A percentile compares a stretch with the other conserved stretches of the same genome.
phyloP scores from a whole-genome alignment of 2,329 filamentous ascomycete genomes.

The Pseudopithomyces maydicus region DNA sequence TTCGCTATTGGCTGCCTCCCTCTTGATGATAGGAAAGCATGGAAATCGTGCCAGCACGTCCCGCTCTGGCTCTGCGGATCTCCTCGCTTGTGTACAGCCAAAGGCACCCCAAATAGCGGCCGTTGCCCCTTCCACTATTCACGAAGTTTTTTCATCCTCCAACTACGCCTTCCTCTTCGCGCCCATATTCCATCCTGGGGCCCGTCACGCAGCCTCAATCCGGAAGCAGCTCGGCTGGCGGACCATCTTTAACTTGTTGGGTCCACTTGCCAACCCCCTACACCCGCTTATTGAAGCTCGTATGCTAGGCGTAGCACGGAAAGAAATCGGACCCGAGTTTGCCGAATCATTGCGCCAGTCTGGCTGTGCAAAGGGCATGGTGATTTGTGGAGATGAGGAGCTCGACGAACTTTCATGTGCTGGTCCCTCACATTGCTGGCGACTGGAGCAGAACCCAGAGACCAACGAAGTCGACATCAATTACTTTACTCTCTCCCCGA shows the following conservation, averaged over 20 bases:
- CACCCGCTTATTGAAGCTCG: constrained; percentile 81
- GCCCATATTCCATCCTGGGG: constrained; percentile 93
- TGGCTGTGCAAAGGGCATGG: constrained; percentile 80
- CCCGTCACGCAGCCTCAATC: constrained; percentile 85
- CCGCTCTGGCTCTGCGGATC: constrained; percentile 91
- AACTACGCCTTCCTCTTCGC: constrained; percentile 98
- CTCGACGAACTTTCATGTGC: constrained; percentile 95
- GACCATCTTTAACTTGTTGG: constrained; percentile 97
- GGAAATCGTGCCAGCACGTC: constrained; percentile 95
- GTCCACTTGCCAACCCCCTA: constrained; percentile 88
- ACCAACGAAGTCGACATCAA: constrained; percentile 64
- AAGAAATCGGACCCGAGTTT: constrained; percentile 86
- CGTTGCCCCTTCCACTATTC: constrained; percentile 73
- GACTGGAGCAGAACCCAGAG: constrained; percentile 60
- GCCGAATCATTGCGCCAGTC: constrained; percentile 79
- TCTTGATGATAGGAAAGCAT: constrained; percentile 89
- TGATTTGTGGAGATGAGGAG: constrained; percentile 93
- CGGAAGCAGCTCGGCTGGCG: constrained; percentile 89
- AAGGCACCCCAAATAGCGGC: constrained; percentile 74
- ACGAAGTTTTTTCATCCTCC: constrained; percentile 73
- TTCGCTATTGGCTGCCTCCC: constrained; percentile 85
- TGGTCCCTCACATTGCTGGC: constrained; percentile 88
- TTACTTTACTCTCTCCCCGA: constrained; percentile 76
- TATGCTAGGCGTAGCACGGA: constrained; percentile 88
- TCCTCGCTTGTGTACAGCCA: constrained; percentile 77